Evolutionary conservation across 192 early-diverging fungal genomes (phyloP).

Genomic region (Podila verticillata): DNA sequence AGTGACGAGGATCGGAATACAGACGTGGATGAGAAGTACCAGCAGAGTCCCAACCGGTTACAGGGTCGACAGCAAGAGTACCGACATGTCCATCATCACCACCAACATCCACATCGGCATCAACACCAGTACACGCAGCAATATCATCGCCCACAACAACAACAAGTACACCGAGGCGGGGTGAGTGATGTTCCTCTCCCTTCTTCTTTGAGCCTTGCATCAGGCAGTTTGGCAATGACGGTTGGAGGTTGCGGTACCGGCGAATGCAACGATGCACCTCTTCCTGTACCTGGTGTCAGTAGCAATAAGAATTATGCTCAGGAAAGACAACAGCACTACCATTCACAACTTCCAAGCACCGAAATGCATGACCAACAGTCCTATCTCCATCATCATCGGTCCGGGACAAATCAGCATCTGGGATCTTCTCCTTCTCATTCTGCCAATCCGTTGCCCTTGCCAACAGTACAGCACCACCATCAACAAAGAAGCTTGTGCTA

Average conservation of each 20-base stretch:
- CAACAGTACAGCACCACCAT: not conserved
- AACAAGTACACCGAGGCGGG: constrained; percentile 3
- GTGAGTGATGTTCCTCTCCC: not conserved
- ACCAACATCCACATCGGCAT: constrained; percentile 3
- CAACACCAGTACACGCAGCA: not conserved
- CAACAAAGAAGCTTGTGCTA: not conserved
- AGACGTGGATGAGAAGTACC: constrained; percentile 29
- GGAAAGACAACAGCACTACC: not conserved
- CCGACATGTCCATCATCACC: not conserved
- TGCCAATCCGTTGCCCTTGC: not conserved
- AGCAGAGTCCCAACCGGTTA: constrained; percentile 1
- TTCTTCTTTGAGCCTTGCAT: no score
- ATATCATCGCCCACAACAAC: not conserved
- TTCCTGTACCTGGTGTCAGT: constrained; percentile 1
- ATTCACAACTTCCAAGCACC: constrained; percentile 8
- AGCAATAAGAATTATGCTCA: constrained; percentile 4
- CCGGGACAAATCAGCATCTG: constrained; percentile 3
- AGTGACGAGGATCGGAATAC: constrained; percentile 15
- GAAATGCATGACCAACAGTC: not conserved
- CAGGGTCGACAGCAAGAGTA: not conserved
- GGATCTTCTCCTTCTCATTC: not conserved
- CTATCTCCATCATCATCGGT: not conserved
- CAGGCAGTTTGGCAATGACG: constrained; percentile 1
- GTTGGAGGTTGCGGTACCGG: not conserved
- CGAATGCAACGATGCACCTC: not conserved